Percentiles rank a stretch among this genome's conserved stretches.
Conservation (phyloP, 495 filamentous ascomycete genomes). For the Cairneyella variabilis region DNA sequence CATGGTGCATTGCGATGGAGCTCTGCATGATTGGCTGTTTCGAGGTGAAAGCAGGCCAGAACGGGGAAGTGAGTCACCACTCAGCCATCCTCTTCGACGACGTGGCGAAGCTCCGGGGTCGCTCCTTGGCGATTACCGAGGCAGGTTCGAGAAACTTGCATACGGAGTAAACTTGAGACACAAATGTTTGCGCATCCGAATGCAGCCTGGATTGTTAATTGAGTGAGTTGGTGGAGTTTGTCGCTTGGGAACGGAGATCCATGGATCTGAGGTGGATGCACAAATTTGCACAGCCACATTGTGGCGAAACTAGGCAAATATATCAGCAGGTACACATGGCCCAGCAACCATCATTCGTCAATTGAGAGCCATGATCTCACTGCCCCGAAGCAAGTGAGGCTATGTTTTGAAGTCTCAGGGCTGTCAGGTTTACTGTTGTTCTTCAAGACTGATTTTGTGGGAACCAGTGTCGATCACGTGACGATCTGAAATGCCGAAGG, state of each 20-base stretch:
- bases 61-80: constrained; percentile 3
- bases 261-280: neutral
- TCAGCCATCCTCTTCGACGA: neutral
- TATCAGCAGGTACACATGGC: neutral
- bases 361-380: no score
- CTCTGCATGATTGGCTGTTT: constrained; percentile 1
- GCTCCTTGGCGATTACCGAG: constrained; percentile 3
- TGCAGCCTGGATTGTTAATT: neutral
- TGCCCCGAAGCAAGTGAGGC: no score
- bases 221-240: neutral
- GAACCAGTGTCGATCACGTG: no score
- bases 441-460: no score
- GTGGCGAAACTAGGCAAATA: neutral
- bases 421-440: no score
- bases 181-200: neutral
- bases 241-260: neutral
- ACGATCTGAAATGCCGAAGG: no score
- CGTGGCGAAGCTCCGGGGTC: constrained; percentile 8
- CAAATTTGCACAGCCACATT: neutral
- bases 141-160: constrained; percentile 1
- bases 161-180: neutral
- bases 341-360: neutral
- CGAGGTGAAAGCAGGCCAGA: neutral
- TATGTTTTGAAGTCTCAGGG: no score
- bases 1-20: constrained; percentile 6